Conservation (phyloP, 768 basidiomycete genomes). For the Suillus bovinus region DNA sequence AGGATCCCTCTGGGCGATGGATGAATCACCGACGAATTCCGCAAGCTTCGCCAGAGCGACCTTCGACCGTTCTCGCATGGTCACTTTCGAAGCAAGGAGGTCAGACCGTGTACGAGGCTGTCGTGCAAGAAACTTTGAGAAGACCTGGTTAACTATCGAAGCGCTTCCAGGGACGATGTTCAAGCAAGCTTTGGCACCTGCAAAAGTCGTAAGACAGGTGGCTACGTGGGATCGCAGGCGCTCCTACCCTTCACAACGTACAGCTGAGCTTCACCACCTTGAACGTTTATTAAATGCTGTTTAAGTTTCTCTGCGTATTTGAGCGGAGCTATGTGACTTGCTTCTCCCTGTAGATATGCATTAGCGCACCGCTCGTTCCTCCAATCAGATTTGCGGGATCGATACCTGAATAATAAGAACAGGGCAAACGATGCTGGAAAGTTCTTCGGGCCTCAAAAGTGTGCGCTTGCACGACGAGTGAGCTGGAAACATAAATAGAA, state of each 20-base stretch:
- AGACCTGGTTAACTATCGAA: constrained; percentile 64
- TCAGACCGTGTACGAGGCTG: constrained; percentile 53
- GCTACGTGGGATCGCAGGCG: constrained; percentile 1
- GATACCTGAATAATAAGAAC: constrained; percentile 68
- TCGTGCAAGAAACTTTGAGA: constrained; percentile 59
- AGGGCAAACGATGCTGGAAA: constrained; percentile 58
- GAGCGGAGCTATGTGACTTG: constrained; percentile 51
- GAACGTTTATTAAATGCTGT: constrained; percentile 47
- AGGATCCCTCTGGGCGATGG: constrained; percentile 52
- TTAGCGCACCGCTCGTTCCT: constrained; percentile 7
- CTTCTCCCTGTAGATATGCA: constrained; percentile 51
- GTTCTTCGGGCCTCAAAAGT: constrained; percentile 46
- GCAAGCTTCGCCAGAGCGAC: constrained; percentile 54
- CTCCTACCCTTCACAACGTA: constrained; percentile 62
- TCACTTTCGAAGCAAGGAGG: constrained; percentile 36
- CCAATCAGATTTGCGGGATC: neutral
- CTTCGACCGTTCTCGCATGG: constrained; percentile 51
- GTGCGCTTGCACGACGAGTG: constrained; percentile 45
- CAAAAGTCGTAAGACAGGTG: constrained; percentile 2
- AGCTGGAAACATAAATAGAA: neutral
- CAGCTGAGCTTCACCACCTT: constrained; percentile 50
- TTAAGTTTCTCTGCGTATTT: constrained; percentile 57
- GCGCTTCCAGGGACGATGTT: constrained; percentile 55
- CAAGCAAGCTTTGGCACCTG: constrained; percentile 58
- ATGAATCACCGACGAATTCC: constrained; percentile 46